phyloP scores from a whole-genome alignment of 345 rosid genomes.

The Conringia planisiliqua region DNA sequence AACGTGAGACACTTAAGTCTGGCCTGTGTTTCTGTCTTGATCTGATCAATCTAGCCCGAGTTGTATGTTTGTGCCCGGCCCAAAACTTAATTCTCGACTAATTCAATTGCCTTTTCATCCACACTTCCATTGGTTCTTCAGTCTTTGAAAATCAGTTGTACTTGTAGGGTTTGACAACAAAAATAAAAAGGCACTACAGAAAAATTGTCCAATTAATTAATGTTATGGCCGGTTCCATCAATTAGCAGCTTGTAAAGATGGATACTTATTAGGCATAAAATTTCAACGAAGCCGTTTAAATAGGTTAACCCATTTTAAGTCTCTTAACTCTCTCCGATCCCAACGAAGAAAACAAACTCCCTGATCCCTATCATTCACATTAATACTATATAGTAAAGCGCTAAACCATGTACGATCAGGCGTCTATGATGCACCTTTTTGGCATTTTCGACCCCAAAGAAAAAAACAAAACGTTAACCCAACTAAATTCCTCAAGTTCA shows the following conservation, averaged over 20 bases:
- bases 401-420: neutral
- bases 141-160: neutral
- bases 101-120: neutral
- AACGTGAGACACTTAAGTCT: too few species aligned
- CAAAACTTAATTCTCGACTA: neutral
- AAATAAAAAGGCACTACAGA: neutral
- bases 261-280: neutral
- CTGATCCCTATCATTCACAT: neutral
- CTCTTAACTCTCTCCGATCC: neutral
- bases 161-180: neutral
- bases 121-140: neutral
- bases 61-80: neutral
- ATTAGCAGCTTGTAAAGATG: neutral
- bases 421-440: neutral
- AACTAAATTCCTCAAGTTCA: neutral
- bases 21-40: neutral
- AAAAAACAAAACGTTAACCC: neutral
- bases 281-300: neutral
- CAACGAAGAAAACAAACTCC: neutral
- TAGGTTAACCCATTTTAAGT: neutral
- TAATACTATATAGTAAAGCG: neutral
- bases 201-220: neutral
- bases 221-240: conserved; percentile 1
- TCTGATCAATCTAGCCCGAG: neutral
- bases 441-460: neutral